Percentiles rank a stretch among this genome's conserved stretches.
Conservation (phyloP, 495 filamentous ascomycete species). For the Penicillium silybi region DNA sequence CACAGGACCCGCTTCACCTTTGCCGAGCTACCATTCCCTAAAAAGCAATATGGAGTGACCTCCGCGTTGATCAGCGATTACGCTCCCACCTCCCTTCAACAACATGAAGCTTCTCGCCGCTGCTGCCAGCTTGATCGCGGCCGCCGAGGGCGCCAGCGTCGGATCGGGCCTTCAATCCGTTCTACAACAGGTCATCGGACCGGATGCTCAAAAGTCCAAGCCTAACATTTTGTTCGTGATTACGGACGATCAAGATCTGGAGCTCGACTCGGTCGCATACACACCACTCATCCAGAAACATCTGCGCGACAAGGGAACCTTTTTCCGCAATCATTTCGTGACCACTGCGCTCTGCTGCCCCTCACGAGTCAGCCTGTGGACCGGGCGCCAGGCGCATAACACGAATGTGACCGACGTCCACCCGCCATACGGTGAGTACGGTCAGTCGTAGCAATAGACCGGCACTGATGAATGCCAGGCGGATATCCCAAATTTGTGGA, state of each 20-base stretch:
- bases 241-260: constrained; percentile 63
- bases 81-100: neutral
- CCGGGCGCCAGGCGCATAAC: constrained; percentile 66
- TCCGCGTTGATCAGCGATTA: neutral
- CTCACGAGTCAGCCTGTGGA: constrained; percentile 59
- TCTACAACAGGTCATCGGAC: constrained; percentile 13
- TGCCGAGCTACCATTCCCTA: neutral
- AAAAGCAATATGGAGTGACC: neutral
- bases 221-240: constrained; percentile 64
- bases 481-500: constrained; percentile 68
- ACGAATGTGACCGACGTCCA: constrained; percentile 70
- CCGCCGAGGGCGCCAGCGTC: constrained; percentile 6
- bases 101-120: constrained; percentile 23
- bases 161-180: constrained; percentile 2
- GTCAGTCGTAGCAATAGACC: neutral
- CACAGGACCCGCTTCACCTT: neutral
- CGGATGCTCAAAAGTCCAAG: constrained; percentile 1
- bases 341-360: constrained; percentile 64
- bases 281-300: constrained; percentile 52
- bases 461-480: constrained; percentile 29
- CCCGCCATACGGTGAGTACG: constrained; percentile 53
- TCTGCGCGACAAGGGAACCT: constrained; percentile 50
- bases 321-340: constrained; percentile 56
- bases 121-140: constrained; percentile 7
- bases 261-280: constrained; percentile 56